A percentile compares a stretch with the other conserved stretches of the same genome.
Evolutionary conservation across 2,329 filamentous ascomycete species (phyloP).

Genomic region (Trichoderma sp.): DNA sequence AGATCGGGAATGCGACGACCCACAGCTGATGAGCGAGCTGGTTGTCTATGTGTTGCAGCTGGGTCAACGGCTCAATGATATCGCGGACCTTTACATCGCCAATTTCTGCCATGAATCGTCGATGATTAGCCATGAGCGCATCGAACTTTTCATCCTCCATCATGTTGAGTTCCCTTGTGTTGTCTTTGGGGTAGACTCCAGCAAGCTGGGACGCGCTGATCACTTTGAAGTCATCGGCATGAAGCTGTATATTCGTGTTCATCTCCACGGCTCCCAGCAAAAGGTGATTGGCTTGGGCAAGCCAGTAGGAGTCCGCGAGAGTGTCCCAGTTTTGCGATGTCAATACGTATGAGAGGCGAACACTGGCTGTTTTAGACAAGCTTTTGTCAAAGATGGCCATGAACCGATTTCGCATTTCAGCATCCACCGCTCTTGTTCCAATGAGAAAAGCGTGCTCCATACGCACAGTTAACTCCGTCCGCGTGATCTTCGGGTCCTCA

Average conservation of each 20-base stretch:
- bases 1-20: conserved; percentile 88
- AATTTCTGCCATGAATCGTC: conserved; percentile 80
- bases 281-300: conserved; percentile 91
- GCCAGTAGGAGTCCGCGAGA: conserved; percentile 91
- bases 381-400: conserved; percentile 96
- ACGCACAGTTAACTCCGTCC: conserved; percentile 92
- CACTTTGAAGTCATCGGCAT: conserved; percentile 80
- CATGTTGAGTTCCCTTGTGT: conserved; percentile 61
- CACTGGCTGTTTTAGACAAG: conserved; percentile 87
- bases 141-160: conserved; percentile 86
- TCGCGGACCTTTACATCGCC: conserved; percentile 86
- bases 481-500: conserved; percentile 92
- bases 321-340: conserved; percentile 97
- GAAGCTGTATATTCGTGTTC: conserved; percentile 74
- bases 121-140: conserved; percentile 72
- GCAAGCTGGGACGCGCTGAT: conserved; percentile 74
- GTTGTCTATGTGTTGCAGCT: conserved; percentile 87
- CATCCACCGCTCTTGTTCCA: conserved; percentile 86
- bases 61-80: conserved; percentile 82
- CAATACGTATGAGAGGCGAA: conserved; percentile 85
- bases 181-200: conserved; percentile 73
- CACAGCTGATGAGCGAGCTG: conserved; percentile 85
- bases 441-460: conserved; percentile 99
- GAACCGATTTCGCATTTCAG: conserved; percentile 96
- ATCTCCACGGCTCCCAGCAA: conserved; percentile 89